Conservation (phyloP, 176 grass and related monocot genomes). For the Cocos nucifera region DNA sequence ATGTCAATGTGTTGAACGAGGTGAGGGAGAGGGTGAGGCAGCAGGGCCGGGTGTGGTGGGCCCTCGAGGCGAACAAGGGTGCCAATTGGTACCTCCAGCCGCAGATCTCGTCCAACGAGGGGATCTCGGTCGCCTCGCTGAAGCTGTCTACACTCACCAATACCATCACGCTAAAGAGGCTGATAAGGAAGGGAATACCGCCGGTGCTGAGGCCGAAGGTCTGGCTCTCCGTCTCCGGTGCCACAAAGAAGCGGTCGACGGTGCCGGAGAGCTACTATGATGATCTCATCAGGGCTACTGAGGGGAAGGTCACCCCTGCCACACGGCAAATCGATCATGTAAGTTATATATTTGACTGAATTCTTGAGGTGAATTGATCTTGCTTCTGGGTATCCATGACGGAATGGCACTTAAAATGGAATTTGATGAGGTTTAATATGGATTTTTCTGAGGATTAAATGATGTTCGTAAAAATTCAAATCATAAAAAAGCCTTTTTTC, state of each 20-base stretch:
- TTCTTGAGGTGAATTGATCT: too few species aligned
- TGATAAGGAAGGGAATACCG: slow-evolving; percentile 79
- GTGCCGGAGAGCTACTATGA: slow-evolving; percentile 96
- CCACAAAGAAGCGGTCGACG: slow-evolving; percentile 79
- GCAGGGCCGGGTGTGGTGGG: slow-evolving; percentile 89
- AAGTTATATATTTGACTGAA: slow-evolving; percentile 13
- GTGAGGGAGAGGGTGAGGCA: slow-evolving; percentile 85
- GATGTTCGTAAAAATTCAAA: too few species aligned
- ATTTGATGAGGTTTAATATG: too few species aligned
- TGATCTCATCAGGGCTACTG: slow-evolving; percentile 67
- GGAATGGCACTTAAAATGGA: too few species aligned
- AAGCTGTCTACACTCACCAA: slow-evolving; percentile 75
- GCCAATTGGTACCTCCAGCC: slow-evolving; percentile 89
- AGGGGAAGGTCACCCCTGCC: slow-evolving; percentile 82
- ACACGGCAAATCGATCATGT: slow-evolving; percentile 93
- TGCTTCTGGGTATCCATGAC: too few species aligned
- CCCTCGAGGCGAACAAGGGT: slow-evolving; percentile 74
- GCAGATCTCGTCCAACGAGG: slow-evolving; percentile 58
- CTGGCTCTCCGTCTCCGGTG: slow-evolving; percentile 79
- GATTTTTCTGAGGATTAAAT: too few species aligned
- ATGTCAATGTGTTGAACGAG: slow-evolving; percentile 92
- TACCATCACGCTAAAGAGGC: slow-evolving; percentile 57
- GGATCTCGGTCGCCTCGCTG: slow-evolving; percentile 56
- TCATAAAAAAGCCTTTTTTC: too few species aligned
- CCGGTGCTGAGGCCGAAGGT: slow-evolving; percentile 68